phyloP scores from a whole-genome alignment of 106 monocot genomes.

The Dendrobium huoshanense region DNA sequence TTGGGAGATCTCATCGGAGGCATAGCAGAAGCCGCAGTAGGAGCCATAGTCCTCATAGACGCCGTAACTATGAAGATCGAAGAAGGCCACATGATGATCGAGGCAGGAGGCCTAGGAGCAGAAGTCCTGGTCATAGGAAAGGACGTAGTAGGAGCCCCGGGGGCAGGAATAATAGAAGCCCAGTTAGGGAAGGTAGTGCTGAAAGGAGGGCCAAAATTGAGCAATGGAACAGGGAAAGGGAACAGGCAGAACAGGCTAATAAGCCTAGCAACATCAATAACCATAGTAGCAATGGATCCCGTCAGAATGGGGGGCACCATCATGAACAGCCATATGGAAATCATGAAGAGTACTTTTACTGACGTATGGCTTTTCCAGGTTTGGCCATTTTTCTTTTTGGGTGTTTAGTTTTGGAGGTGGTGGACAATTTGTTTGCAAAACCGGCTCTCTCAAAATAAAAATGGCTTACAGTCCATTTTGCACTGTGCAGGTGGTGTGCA shows the following conservation, averaged over 20 bases:
- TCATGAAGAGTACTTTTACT: background rate
- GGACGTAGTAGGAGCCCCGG: constrained; percentile 25
- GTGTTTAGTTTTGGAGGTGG: background rate
- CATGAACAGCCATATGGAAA: constrained; percentile 5
- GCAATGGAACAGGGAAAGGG: constrained; percentile 41
- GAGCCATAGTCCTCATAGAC: constrained; percentile 17
- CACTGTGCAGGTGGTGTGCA: constrained; percentile 54
- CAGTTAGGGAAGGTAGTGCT: constrained; percentile 38
- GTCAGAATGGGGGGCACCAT: constrained; percentile 11
- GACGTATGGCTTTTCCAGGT: background rate
- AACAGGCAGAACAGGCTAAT: constrained; percentile 11
- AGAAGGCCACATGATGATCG: constrained; percentile 22
- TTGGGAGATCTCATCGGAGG: constrained; percentile 19
- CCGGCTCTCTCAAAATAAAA: constrained; percentile 7
- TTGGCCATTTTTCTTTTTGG: background rate
- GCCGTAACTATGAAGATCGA: constrained; percentile 6
- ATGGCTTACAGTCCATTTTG: constrained; percentile 39
- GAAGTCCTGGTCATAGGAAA: constrained; percentile 19
- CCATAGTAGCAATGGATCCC: constrained; percentile 7
- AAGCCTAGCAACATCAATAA: constrained; percentile 1
- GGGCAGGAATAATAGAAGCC: constrained; percentile 13
- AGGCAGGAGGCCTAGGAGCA: constrained; percentile 29
- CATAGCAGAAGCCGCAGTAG: constrained; percentile 26
- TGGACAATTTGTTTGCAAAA: background rate
- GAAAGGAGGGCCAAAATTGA: constrained; percentile 43